Percentiles rank a stretch among this genome's conserved stretches.
phyloP scores from a whole-genome alignment of 1,284 basidiomycete genomes.

The Veloporphyrellus conicus region DNA sequence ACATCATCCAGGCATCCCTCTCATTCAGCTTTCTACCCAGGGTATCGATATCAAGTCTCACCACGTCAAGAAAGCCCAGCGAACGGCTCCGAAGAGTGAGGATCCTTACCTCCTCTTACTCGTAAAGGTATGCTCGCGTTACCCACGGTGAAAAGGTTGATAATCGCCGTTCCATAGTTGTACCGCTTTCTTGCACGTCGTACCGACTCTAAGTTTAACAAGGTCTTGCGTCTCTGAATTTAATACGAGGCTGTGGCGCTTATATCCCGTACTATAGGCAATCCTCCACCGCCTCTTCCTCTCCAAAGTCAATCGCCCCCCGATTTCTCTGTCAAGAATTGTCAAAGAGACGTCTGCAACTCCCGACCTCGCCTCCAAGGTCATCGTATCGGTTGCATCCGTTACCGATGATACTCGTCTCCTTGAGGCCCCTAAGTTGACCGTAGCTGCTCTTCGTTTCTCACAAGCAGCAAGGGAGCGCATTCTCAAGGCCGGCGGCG shows the following conservation, averaged over 20 bases:
- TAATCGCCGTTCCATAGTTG: slow-evolving; percentile 52
- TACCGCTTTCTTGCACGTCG: slow-evolving; percentile 99
- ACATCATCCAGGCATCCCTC: slow-evolving; percentile 18
- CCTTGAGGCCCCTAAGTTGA: slow-evolving; percentile 83
- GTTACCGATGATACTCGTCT: slow-evolving; percentile 97
- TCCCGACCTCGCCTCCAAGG: slow-evolving; percentile 73
- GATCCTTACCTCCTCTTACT: slow-evolving; percentile 98
- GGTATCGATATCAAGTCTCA: slow-evolving; percentile 97
- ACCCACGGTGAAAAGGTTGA: slow-evolving; percentile 2
- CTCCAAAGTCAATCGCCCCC: slow-evolving; percentile 96
- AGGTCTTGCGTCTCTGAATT: slow-evolving; percentile 46
- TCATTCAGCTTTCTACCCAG: slow-evolving; percentile 41
- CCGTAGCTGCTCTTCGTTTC: slow-evolving; percentile 94
- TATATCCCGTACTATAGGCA: slow-evolving; percentile 45
- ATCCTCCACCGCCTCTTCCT: slow-evolving; percentile 96
- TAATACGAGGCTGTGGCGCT: slow-evolving; percentile 8
- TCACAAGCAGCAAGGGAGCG: slow-evolving; percentile 89
- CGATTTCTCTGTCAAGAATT: slow-evolving; percentile 90
- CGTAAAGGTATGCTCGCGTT: slow-evolving; percentile 73
- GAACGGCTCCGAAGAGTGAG: slow-evolving; percentile 96
- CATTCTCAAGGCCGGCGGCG: slow-evolving; percentile 93
- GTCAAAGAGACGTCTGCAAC: slow-evolving; percentile 73
- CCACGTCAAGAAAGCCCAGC: slow-evolving; percentile 98
- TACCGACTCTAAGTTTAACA: slow-evolving; percentile 96
- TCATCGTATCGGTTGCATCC: slow-evolving; percentile 87